Percentiles rank a stretch among this genome's conserved stretches.
phyloP scores from a whole-genome alignment of 306 rosid genomes.

The Cajanus cajan region DNA sequence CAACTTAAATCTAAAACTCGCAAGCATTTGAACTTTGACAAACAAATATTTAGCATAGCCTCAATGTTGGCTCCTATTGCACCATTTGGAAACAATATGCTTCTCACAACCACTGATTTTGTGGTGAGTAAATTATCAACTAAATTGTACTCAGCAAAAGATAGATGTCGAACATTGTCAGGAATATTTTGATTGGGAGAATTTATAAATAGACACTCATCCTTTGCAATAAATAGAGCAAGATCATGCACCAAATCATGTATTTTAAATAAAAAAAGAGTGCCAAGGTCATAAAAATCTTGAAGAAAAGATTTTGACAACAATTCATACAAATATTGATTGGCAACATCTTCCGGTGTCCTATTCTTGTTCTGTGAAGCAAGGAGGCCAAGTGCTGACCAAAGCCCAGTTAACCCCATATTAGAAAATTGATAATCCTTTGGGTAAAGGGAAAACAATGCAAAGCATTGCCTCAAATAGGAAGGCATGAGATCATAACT shows the following conservation, averaged over 20 bases:
- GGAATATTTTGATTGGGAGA: neutral
- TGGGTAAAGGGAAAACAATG: conserved; percentile 24
- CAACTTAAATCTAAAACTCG: neutral
- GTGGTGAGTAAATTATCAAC: no score
- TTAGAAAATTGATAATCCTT: no score
- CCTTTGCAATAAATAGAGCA: neutral
- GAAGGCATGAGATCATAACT: conserved; percentile 44
- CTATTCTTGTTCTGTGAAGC: neutral
- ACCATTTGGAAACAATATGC: no score
- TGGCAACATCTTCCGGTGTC: conserved; percentile 1
- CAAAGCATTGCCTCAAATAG: conserved; percentile 36
- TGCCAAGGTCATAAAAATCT: neutral
- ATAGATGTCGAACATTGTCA: neutral
- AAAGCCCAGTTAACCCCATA: neutral
- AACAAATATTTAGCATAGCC: neutral
- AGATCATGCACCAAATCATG: conserved; percentile 33
- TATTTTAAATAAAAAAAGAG: neutral
- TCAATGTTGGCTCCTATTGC: no score
- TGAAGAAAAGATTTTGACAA: conserved; percentile 11
- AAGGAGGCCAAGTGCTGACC: conserved; percentile 42
- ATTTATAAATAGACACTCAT: neutral
- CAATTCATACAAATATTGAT: neutral
- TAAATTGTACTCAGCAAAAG: neutral
- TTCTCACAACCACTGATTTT: no score
- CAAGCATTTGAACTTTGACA: neutral